These are phyloP conservation scores for Heritiera fomes DNA, from an alignment of 345 rosid genomes.

Conservation along the genomic window DNA sequence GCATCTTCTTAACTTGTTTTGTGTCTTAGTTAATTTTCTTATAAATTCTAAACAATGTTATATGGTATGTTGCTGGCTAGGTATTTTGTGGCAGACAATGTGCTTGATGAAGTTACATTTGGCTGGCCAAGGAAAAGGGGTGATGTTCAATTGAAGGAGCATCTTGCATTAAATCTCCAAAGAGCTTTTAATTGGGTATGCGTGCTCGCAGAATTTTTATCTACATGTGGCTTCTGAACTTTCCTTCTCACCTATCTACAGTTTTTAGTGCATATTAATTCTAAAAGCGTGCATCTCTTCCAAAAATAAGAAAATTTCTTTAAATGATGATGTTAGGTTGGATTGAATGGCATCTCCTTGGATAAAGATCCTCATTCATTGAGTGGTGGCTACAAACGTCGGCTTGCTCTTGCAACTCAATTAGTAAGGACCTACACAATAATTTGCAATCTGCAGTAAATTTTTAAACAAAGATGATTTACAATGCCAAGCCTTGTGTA, in stretches of 20 bases:
- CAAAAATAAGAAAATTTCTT: constrained; percentile 12
- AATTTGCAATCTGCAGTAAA: constrained; percentile 2
- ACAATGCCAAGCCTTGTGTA: neutral
- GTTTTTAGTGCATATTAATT: neutral
- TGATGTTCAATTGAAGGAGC: constrained; percentile 59
- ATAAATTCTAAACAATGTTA: neutral
- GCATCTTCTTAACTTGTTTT: neutral
- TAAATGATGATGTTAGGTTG: constrained; percentile 58
- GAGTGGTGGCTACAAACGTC: constrained; percentile 92
- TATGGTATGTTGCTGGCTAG: constrained; percentile 33
- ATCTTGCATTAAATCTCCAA: constrained; percentile 69
- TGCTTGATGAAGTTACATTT: constrained; percentile 83
- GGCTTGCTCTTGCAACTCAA: constrained; percentile 92
- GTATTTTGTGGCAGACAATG: constrained; percentile 84
- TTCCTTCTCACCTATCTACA: neutral
- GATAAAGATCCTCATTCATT: constrained; percentile 87
- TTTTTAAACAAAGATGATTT: neutral
- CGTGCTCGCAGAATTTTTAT: neutral
- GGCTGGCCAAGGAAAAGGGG: constrained; percentile 92
- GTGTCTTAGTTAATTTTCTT: neutral
- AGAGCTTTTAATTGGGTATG: constrained; percentile 84
- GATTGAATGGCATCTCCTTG: constrained; percentile 70
- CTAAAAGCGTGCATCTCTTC: neutral
- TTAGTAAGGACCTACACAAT: constrained; percentile 50
- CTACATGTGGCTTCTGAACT: neutral